Evolutionary conservation across 129 eudicot genomes (phyloP).

Genomic region (Ambrosia artemisiifolia): DNA sequence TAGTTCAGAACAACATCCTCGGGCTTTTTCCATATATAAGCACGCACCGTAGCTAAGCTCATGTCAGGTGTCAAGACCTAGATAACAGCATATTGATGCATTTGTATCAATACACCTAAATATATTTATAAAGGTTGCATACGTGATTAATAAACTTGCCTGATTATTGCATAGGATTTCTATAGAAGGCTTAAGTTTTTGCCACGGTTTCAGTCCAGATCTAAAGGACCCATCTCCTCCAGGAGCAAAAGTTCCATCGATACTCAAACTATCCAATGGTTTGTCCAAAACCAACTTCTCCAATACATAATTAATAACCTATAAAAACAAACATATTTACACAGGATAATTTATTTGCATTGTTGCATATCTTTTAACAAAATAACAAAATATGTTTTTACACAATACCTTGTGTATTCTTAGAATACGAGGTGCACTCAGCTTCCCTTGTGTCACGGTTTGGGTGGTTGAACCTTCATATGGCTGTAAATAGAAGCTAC

Average conservation of each 20-base stretch:
- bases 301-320: slow-evolving; percentile 95
- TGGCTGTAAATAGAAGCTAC: slow-evolving; percentile 93
- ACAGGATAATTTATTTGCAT: slow-evolving; percentile 14
- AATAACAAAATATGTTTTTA: neutral
- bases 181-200: slow-evolving; percentile 74
- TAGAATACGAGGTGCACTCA: slow-evolving; percentile 96
- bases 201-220: slow-evolving; percentile 80
- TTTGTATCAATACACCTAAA: neutral
- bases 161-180: slow-evolving; percentile 95
- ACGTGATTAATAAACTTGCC: slow-evolving; percentile 41
- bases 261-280: slow-evolving; percentile 59
- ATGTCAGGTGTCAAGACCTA: slow-evolving; percentile 90
- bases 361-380: neutral
- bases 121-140: neutral
- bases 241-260: slow-evolving; percentile 60
- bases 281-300: slow-evolving; percentile 98
- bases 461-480: slow-evolving; percentile 89
- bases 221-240: slow-evolving; percentile 66
- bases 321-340: slow-evolving; percentile 6
- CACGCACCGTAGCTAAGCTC: slow-evolving; percentile 97
- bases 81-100: slow-evolving; percentile 14
- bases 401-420: slow-evolving; percentile 78
- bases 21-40: slow-evolving; percentile 91
- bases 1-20: slow-evolving; percentile 89
- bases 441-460: slow-evolving; percentile 87